Base-by-base conservation (phyloP, 495 filamentous ascomycete species). In the Pseudotulostoma volvatum region DNA sequence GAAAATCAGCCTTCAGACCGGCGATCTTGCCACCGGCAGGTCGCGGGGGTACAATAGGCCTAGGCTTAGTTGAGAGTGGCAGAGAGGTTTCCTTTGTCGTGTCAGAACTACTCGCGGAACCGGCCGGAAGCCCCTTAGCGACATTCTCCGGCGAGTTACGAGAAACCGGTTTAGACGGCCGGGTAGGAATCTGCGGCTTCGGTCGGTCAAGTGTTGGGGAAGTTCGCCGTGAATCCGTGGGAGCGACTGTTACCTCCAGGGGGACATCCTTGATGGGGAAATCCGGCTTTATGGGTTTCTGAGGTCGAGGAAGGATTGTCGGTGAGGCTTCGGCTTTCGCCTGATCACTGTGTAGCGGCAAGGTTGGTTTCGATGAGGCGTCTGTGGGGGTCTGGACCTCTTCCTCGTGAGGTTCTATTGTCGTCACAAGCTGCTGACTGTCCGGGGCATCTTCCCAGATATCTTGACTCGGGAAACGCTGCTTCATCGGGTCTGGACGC, bases 381-480 rank as follows among this genome's bases (percentile, higher is more conserved):
- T 60, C 48, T 2, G 57, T 57, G 8, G 46, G 34, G 30, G 56
- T 63, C 38, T 62, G 64, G 9, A 52, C 16, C 42, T 70, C 66
- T 19, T 70, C 63, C 3, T 70, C 66, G 9, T 60, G 50, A 31
- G 84, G 76, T 34, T 70, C 73, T 17, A 96, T 77, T 3, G 81
- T 88, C 8, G 90, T 86, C 42, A 80, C 74, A 18, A 92, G 70
- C 39, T 79, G 68, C 33, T 83, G 71, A 48, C 79, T 85, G 45
- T 90, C 82, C 3, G 90, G 88, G 0, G 74, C 74, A 52, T 99
- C 90, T 61, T 99, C 90, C 90, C 90, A 99, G 33, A 96, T 80
- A 59, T 99, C 90, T 25, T 74, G 75, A 52, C 87, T 94, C 3
- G 90, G 90, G 53, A 99, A 99, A 4, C 86, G 72, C 23, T 81